A percentile compares a stretch with the other conserved stretches of the same genome.
phyloP scores from a whole-genome alignment of 2,329 filamentous ascomycete species.

The Sporothrix pseudoabietina region DNA sequence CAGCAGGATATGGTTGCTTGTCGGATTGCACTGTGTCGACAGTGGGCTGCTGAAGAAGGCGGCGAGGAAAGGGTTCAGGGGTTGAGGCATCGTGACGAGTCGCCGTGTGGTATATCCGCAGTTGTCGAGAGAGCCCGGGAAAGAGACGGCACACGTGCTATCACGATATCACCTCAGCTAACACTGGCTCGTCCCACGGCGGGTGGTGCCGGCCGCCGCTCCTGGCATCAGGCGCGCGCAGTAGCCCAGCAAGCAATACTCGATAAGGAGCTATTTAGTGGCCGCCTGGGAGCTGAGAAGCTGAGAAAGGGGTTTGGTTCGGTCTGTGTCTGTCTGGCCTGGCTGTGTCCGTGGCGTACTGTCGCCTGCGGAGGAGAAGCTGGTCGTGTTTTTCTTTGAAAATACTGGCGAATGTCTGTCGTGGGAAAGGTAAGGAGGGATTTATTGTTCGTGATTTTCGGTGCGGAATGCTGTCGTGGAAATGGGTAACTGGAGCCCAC shows the following conservation, averaged over 20 bases:
- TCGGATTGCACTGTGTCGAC: conserved; percentile 84
- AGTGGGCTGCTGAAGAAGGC: conserved; percentile 98
- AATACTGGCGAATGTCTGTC: background rate
- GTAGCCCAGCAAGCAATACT: background rate
- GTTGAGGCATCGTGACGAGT: conserved; percentile 42
- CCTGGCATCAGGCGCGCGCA: conserved; percentile 27
- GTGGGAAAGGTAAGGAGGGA: conserved; percentile 9
- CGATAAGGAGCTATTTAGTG: background rate
- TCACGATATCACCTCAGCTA: conserved; percentile 39
- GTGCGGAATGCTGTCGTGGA: conserved; percentile 3
- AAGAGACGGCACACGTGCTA: background rate
- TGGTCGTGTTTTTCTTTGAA: background rate
- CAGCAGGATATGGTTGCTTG: conserved; percentile 89
- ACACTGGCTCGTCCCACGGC: conserved; percentile 28
- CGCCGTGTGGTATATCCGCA: background rate
- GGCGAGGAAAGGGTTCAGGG: conserved; percentile 96
- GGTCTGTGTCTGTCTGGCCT: background rate
- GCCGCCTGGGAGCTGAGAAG: conserved; percentile 5
- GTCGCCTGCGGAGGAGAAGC: background rate
- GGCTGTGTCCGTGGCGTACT: background rate
- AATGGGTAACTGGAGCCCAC: conserved; percentile 13
- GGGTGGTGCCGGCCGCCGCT: conserved; percentile 28
- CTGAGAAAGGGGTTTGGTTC: background rate
- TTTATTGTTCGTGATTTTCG: background rate
- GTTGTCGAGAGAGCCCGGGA: background rate